These are phyloP conservation scores for Echium plantagineum DNA, from an alignment of 257 asterid species.

Conservation along the genomic window DNA sequence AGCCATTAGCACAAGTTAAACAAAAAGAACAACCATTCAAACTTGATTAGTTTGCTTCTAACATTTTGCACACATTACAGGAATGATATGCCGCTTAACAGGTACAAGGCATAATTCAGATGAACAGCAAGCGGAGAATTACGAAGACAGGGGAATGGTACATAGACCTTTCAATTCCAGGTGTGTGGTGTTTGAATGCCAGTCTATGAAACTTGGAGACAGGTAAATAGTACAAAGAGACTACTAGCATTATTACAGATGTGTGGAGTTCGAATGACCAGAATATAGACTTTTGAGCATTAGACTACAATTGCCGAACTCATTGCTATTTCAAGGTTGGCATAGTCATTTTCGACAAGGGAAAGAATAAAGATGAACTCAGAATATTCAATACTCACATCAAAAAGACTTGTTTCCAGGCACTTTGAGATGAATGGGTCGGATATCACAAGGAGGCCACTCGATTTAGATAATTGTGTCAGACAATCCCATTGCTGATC, in stretches of 20 bases:
- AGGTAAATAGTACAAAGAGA: too few relatives aligned
- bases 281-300: too few relatives aligned
- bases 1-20: not conserved
- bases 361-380: not conserved
- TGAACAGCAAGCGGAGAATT: too few relatives aligned
- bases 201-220: too few relatives aligned
- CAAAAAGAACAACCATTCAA: not conserved
- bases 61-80: too few relatives aligned
- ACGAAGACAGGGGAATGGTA: too few relatives aligned
- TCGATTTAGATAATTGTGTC: conserved; percentile 36
- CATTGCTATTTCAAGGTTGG: not conserved
- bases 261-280: too few relatives aligned
- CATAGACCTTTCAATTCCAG: too few relatives aligned
- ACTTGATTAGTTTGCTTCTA: not conserved
- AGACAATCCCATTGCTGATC: conserved; percentile 70
- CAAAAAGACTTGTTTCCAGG: conserved; percentile 33
- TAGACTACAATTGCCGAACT: not conserved
- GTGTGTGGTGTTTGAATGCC: too few relatives aligned
- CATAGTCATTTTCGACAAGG: not conserved
- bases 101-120: too few relatives aligned
- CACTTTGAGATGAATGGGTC: conserved; percentile 22
- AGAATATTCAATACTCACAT: conserved; percentile 34
- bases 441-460: conserved; percentile 24
- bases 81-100: not conserved
- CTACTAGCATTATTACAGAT: too few relatives aligned